Conservation (phyloP, 768 basidiomycete genomes). For the Collybia sordida region DNA sequence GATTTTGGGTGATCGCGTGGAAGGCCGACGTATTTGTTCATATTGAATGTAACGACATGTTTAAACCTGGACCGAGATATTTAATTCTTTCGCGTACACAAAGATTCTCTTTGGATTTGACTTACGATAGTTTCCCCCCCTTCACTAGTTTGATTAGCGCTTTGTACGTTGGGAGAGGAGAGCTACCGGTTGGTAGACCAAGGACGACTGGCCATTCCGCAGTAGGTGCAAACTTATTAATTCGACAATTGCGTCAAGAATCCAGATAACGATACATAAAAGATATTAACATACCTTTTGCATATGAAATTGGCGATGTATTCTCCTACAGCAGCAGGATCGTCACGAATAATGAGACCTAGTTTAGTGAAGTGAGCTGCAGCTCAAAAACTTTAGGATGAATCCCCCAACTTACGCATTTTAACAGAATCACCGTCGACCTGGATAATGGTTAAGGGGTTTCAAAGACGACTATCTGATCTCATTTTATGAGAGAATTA, state of each 20-base stretch:
- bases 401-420: conserved; percentile 1
- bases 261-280: background rate
- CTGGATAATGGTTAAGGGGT: too few species aligned
- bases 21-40: conserved; percentile 92
- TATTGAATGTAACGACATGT: conserved; percentile 88
- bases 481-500: too few species aligned
- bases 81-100: background rate
- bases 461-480: too few species aligned
- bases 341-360: conserved; percentile 85
- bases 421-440: background rate
- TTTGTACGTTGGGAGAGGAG: conserved; percentile 88
- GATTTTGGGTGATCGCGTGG: conserved; percentile 81
- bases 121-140: conserved; percentile 73
- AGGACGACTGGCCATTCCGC: conserved; percentile 78
- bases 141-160: conserved; percentile 75
- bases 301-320: conserved; percentile 80
- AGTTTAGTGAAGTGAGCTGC: background rate
- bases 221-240: conserved; percentile 79
- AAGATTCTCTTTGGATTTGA: conserved; percentile 10
- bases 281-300: conserved; percentile 46
- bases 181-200: conserved; percentile 86
- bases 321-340: conserved; percentile 67
- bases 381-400: background rate
- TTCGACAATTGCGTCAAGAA: conserved; percentile 38
- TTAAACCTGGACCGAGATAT: conserved; percentile 53